A percentile compares a stretch with the other conserved stretches of the same genome.
Evolutionary conservation across 371 early-diverging fungal species (phyloP).

Genomic region (Chytridium lagenaria): DNA sequence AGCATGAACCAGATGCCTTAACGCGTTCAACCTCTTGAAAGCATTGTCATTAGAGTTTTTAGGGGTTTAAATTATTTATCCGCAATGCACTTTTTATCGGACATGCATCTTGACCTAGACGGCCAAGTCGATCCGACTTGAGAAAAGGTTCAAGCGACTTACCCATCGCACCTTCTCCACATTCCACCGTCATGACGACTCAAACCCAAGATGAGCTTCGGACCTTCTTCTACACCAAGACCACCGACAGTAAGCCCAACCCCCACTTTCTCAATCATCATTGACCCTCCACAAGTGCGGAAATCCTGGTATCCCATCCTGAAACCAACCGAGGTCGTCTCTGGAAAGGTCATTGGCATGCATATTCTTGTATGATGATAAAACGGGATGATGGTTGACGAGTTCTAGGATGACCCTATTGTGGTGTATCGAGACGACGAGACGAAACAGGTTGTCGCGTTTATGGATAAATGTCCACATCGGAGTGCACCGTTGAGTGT

Average conservation of each 20-base stretch:
- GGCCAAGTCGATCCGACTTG: no score
- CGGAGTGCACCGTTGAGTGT: constrained; percentile 44
- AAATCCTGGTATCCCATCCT: constrained; percentile 45
- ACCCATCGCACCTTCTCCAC: no score
- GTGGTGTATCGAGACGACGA: constrained; percentile 46
- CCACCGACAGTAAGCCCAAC: constrained; percentile 1
- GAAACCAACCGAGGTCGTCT: constrained; percentile 26
- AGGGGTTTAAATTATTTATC: no score
- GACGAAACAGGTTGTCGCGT: constrained; percentile 27
- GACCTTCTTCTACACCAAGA: constrained; percentile 2
- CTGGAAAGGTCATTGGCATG: constrained; percentile 14
- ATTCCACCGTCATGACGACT: no score
- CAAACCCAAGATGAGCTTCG: constrained; percentile 15
- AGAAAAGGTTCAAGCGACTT: no score
- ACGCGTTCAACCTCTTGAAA: no score
- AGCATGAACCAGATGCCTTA: no score
- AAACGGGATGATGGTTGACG: not conserved
- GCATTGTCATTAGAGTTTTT: no score
- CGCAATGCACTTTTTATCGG: no score
- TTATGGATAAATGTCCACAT: constrained; percentile 48
- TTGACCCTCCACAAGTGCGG: constrained; percentile 11
- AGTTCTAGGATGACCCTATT: constrained; percentile 40
- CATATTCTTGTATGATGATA: constrained; percentile 23
- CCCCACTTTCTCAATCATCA: not conserved
- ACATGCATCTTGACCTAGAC: no score